phyloP scores from a whole-genome alignment of 2,329 filamentous ascomycete species.

The Aspergillus sp. region DNA sequence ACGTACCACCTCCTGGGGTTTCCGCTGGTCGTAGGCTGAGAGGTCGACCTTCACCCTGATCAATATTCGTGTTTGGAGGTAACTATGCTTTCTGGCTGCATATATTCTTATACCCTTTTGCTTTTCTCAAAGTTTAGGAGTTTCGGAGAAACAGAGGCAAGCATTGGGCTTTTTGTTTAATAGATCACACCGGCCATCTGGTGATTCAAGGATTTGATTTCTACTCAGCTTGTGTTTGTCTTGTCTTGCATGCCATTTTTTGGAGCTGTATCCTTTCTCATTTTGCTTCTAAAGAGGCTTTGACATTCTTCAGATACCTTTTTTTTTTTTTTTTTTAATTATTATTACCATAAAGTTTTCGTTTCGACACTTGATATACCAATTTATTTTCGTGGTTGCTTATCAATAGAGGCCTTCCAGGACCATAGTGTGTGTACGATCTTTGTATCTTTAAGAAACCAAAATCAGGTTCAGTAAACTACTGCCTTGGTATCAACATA shows the following conservation, averaged over 20 bases:
- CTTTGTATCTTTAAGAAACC: background rate
- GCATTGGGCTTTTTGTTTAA: background rate
- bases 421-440: background rate
- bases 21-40: conserved; percentile 31
- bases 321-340: no score
- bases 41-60: conserved; percentile 28
- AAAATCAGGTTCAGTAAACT: background rate
- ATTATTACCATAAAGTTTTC: background rate
- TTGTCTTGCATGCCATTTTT: background rate
- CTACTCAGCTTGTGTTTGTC: background rate
- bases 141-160: background rate
- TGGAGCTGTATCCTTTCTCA: background rate
- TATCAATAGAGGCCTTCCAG: background rate
- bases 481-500: background rate
- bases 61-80: background rate
- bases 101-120: conserved; percentile 8
- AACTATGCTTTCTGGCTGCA: background rate
- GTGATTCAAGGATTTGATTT: background rate
- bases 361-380: background rate
- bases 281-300: background rate
- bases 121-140: background rate
- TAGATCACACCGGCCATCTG: background rate
- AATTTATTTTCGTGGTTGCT: background rate
- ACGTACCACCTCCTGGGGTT: conserved; percentile 33
- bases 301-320: background rate